Conservation (phyloP, 352 stramenopile species). For the Phytophthora cryptogea region DNA sequence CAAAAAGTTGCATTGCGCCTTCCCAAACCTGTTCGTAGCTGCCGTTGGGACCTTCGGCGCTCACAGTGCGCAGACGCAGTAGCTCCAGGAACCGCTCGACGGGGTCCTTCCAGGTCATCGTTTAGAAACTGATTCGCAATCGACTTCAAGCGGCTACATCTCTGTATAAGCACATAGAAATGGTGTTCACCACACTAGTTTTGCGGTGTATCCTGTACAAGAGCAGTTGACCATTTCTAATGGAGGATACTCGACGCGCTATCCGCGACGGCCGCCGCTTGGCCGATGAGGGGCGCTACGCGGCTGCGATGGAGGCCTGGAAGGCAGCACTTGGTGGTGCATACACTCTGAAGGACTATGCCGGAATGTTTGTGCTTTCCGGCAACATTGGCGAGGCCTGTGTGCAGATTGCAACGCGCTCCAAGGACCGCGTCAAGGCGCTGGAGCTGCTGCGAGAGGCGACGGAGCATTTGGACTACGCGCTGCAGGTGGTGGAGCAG, state of each 20-base stretch:
- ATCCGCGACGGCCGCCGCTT: constrained; percentile 47
- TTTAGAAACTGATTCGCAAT: constrained; percentile 1
- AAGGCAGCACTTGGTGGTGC: constrained; percentile 48
- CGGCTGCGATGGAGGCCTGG: constrained; percentile 51
- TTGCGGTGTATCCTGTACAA: background rate
- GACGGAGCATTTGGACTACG: constrained; percentile 50
- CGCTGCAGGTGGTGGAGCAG: constrained; percentile 49
- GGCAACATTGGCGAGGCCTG: constrained; percentile 68
- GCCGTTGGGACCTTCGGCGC: constrained; percentile 65
- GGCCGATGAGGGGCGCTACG: constrained; percentile 37
- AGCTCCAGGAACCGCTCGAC: constrained; percentile 81
- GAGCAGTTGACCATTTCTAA: constrained; percentile 12
- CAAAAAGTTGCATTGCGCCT: background rate
- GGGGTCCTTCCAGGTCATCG: constrained; percentile 31
- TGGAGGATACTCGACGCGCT: constrained; percentile 35
- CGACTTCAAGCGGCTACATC: constrained; percentile 6
- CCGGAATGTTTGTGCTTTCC: constrained; percentile 68
- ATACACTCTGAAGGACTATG: constrained; percentile 55
- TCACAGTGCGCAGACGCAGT: constrained; percentile 81
- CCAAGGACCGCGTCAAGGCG: background rate
- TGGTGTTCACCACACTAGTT: background rate
- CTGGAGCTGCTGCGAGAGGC: constrained; percentile 30
- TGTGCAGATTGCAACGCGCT: constrained; percentile 28
- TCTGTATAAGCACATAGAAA: constrained; percentile 7
- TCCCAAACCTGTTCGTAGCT: constrained; percentile 60